A percentile compares a stretch with the other conserved stretches of the same genome.
phyloP scores from a whole-genome alignment of 129 eudicot genomes.

The Ambrosia trifida region DNA sequence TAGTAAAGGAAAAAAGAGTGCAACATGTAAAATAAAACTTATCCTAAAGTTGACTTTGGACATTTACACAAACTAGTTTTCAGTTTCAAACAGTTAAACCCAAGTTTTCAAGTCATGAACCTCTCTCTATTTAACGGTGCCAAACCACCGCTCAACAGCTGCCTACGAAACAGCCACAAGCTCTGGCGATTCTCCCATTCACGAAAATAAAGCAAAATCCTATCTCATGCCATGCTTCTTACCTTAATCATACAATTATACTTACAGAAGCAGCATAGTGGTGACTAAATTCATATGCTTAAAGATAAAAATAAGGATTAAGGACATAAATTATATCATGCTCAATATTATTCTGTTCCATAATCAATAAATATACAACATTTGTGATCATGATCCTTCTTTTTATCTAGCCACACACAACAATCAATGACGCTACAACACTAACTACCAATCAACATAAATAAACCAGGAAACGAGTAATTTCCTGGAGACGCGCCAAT shows the following conservation, averaged over 20 bases:
- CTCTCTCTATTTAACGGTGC: no score
- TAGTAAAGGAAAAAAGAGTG: no score
- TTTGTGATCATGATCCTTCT: slow-evolving; percentile 9
- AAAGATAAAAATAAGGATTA: background rate
- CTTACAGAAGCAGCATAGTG: background rate
- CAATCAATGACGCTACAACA: background rate
- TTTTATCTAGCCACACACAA: slow-evolving; percentile 20
- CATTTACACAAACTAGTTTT: no score
- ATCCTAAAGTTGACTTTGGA: no score
- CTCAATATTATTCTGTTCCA: background rate
- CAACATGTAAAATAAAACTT: no score
- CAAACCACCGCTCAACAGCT: slow-evolving; percentile 25
- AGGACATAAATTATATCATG: slow-evolving; percentile 1
- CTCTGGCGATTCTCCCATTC: slow-evolving; percentile 3
- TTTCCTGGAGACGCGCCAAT: slow-evolving; percentile 37
- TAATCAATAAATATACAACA: background rate
- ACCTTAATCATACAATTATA: background rate
- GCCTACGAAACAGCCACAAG: slow-evolving; percentile 19
- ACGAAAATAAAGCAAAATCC: slow-evolving; percentile 31
- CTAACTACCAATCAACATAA: background rate
- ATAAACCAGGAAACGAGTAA: slow-evolving; percentile 41
- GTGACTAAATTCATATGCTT: background rate
- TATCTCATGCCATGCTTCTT: slow-evolving; percentile 15
- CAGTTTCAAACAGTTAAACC: no score
- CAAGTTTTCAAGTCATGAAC: no score